Base-by-base conservation (phyloP, 257 asterid genomes). In the Nicotiana knightiana region DNA sequence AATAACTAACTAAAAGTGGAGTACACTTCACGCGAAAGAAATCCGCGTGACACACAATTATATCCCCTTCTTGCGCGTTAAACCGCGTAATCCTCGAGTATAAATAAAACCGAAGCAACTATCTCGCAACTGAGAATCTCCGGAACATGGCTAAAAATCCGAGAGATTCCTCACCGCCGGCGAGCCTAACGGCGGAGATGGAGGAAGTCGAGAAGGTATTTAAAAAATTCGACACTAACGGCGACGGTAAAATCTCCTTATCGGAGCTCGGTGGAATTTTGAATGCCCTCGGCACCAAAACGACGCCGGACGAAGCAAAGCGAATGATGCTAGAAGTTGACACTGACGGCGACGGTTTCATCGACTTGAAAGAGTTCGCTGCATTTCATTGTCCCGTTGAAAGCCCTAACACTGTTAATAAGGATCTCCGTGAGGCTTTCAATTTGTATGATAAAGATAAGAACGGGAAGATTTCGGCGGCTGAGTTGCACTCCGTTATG, bases 261-360 rank as follows among this genome's bases (percentile, higher is more conserved):
- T 43, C 86, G 1, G 94, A 91, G 12, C 87, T 91, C 81, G 76
- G 58, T 12, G 81, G 57, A 11, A 75, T 91, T 65, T 76, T 91
- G 73, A 86, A 86, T 4, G 88, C 87, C 26, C 85, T 90, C 81
- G 98, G 96, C 57, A 81, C 97, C 4, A 77, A 84, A 48, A 86
- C 95, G 32, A 28, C 91, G 51, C 6, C 83, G 26, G 95, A 88
- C n/a, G 97, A 93, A 81, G 93, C 87, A 12, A 55, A 83, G 82
- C 84, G 89, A 28, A 87, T 90, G 78, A 93, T 94, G 98, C 35
- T 89, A 83, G 97, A 93, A 86, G 64, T 94, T 5, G 98, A 94
- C 82, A 80, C 83, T 28, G 93, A 94, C 90, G 97, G 98, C 83
- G 97, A 94, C 87, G 98, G 98, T 4, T 92, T 89, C 84, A 91